Evolutionary conservation across 345 rosid species (phyloP).

Genomic region (Boechera divaricarpa): DNA sequence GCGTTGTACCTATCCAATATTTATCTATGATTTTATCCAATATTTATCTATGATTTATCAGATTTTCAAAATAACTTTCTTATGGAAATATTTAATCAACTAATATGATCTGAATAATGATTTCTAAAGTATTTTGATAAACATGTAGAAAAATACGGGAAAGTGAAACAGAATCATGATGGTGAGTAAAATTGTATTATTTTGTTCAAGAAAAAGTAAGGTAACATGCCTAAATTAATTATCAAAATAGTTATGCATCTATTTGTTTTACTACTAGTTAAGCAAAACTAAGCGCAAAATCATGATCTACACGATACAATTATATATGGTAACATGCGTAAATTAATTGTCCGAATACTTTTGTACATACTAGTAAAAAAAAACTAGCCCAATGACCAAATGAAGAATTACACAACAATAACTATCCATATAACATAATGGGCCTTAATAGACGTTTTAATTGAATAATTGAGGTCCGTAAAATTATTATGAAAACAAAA

Average conservation of each 20-base stretch:
- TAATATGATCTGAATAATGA: too few relatives aligned
- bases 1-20: conserved; percentile 15
- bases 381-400: background rate
- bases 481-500: too few relatives aligned
- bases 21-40: conserved; percentile 23
- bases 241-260: background rate
- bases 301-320: too few relatives aligned
- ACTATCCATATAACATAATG: background rate
- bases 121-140: too few relatives aligned
- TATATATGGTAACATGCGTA: background rate
- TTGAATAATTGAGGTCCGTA: background rate
- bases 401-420: background rate
- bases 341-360: background rate
- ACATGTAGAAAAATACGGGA: background rate
- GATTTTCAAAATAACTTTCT: background rate
- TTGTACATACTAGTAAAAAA: background rate
- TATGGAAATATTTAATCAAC: too few relatives aligned
- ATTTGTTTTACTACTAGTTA: background rate
- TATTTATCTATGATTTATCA: conserved; percentile 30
- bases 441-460: background rate
- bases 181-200: background rate
- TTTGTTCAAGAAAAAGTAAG: background rate
- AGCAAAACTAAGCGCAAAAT: background rate
- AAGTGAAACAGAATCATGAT: background rate
- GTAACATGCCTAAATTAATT: conserved; percentile 6